phyloP scores from a whole-genome alignment of 352 stramenopile species.

The Globisporangium spiculum region DNA sequence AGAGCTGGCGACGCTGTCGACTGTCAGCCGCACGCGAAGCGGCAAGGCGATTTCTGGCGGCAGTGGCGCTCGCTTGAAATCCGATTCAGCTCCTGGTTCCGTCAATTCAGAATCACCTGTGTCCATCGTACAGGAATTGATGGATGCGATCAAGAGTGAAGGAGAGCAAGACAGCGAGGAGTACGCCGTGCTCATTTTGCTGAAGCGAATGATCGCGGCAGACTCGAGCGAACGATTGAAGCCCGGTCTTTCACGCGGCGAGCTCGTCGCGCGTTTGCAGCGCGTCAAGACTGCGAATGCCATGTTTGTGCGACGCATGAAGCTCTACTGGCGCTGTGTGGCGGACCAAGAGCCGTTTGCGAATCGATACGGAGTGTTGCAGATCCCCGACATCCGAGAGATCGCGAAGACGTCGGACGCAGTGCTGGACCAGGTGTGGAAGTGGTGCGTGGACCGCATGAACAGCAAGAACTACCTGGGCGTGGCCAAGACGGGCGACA shows the following conservation, averaged over 20 bases:
- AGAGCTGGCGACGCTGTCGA: not conserved
- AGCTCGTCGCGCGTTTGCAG: constrained; percentile 40
- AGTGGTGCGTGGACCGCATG: constrained; percentile 84
- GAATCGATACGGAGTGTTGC: constrained; percentile 17
- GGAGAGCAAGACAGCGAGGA: constrained; percentile 39
- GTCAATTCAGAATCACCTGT: not conserved
- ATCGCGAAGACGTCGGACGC: constrained; percentile 49
- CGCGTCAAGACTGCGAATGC: constrained; percentile 49
- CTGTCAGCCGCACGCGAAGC: constrained; percentile 20
- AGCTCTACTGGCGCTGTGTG: constrained; percentile 80
- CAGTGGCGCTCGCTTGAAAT: not conserved
- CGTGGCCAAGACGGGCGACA: constrained; percentile 66
- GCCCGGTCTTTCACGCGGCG: constrained; percentile 27
- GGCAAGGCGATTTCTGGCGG: constrained; percentile 19
- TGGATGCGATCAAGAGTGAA: constrained; percentile 28
- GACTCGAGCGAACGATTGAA: constrained; percentile 65
- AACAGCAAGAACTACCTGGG: constrained; percentile 74
- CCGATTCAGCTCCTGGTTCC: not conserved
- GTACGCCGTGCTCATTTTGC: constrained; percentile 44
- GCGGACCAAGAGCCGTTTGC: constrained; percentile 28
- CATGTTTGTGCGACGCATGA: constrained; percentile 80
- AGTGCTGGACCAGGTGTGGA: constrained; percentile 78
- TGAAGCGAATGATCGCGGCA: constrained; percentile 55
- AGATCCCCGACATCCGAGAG: constrained; percentile 50
- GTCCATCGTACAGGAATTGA: constrained; percentile 26